phyloP scores from a whole-genome alignment of 805 yeast genomes.

The Candida methanosorbosa region DNA sequence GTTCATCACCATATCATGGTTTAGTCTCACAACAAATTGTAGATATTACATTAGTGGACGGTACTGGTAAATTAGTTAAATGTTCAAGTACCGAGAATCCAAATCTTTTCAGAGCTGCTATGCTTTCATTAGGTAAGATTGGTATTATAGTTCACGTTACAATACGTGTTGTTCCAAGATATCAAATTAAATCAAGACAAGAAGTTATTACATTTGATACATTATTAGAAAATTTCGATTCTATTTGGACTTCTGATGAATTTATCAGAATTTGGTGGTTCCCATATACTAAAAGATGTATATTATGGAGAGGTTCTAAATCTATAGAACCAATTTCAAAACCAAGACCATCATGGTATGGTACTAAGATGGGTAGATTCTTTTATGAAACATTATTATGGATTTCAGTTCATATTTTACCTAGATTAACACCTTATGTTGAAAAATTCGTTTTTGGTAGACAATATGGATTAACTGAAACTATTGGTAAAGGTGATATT shows the following conservation, averaged over 20 bases:
- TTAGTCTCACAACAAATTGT: slow-evolving; percentile 84
- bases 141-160: slow-evolving; percentile 87
- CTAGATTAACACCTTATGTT: slow-evolving; percentile 73
- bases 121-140: slow-evolving; percentile 81
- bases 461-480: slow-evolving; percentile 74
- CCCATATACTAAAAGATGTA: slow-evolving; percentile 81
- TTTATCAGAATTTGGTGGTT: slow-evolving; percentile 96
- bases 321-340: slow-evolving; percentile 53
- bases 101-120: slow-evolving; percentile 70
- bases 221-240: slow-evolving; percentile 63
- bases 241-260: slow-evolving; percentile 83
- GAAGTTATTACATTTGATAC: slow-evolving; percentile 76
- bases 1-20: slow-evolving; percentile 90
- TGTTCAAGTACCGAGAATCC: slow-evolving; percentile 59
- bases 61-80: slow-evolving; percentile 61
- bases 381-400: slow-evolving; percentile 75
- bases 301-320: slow-evolving; percentile 84
- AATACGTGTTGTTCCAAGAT: slow-evolving; percentile 73
- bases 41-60: slow-evolving; percentile 62
- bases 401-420: slow-evolving; percentile 65
- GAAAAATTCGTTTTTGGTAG: slow-evolving; percentile 79
- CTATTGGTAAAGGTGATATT: slow-evolving; percentile 45
- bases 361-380: slow-evolving; percentile 66
- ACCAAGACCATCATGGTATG: slow-evolving; percentile 79
- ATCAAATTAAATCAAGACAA: slow-evolving; percentile 71